Evolutionary conservation across 2,329 filamentous ascomycete genomes (phyloP).

Genomic region (Grosmannia serpens): DNA sequence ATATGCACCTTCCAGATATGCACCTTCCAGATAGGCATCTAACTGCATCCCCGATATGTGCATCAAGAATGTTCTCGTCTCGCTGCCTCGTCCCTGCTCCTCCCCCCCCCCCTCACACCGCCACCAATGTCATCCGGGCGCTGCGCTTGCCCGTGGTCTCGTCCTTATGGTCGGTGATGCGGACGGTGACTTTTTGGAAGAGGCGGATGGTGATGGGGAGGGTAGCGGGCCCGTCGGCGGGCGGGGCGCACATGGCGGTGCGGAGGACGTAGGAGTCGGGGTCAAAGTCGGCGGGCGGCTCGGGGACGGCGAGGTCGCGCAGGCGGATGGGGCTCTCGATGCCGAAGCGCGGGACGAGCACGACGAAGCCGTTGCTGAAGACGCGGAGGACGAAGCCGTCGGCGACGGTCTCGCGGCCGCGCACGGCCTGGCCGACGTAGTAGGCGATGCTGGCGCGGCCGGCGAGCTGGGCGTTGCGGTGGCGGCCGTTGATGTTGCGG

Average conservation of each 20-base stretch:
- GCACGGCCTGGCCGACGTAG: slow-evolving; percentile 93
- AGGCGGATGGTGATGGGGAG: slow-evolving; percentile 57
- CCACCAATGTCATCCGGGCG: slow-evolving; percentile 61
- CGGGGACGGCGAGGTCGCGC: slow-evolving; percentile 61
- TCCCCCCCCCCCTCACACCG: neutral
- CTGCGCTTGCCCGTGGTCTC: slow-evolving; percentile 93
- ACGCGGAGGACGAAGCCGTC: slow-evolving; percentile 93
- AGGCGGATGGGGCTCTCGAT: slow-evolving; percentile 87
- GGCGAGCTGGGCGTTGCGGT: slow-evolving; percentile 93
- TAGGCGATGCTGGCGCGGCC: slow-evolving; percentile 92
- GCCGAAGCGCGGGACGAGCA: slow-evolving; percentile 89
- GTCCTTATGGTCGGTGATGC: slow-evolving; percentile 86
- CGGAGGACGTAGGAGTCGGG: slow-evolving; percentile 71
- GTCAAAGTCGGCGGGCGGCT: slow-evolving; percentile 74
- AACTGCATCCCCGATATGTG: too few species aligned
- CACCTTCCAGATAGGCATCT: too few species aligned
- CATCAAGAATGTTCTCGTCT: too few species aligned
- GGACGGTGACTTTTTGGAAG: slow-evolving; percentile 84
- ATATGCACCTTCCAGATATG: neutral
- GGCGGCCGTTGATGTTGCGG: slow-evolving; percentile 95
- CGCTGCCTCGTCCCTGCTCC: too few species aligned
- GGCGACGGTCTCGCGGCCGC: slow-evolving; percentile 53
- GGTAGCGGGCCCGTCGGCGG: slow-evolving; percentile 26
- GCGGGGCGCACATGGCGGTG: slow-evolving; percentile 23
- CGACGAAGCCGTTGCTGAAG: slow-evolving; percentile 94